Evolutionary conservation across 805 yeast species (phyloP).

Genomic region (Wickerhamiella spandovensis): DNA sequence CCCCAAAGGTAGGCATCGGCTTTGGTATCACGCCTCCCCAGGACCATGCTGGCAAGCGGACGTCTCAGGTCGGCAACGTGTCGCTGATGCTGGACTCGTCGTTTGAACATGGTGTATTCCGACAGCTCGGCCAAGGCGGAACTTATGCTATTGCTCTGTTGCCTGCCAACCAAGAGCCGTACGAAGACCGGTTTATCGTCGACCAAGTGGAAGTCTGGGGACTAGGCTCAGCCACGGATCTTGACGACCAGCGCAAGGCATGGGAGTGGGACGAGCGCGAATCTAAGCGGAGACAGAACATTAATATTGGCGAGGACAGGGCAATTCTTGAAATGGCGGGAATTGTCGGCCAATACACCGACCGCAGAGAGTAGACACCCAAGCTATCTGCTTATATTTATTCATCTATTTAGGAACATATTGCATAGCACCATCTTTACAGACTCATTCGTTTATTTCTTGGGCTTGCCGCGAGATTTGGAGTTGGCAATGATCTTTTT

Average conservation of each 20-base stretch:
- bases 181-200: conserved; percentile 58
- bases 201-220: conserved; percentile 88
- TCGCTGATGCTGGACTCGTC: conserved; percentile 67
- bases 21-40: conserved; percentile 57
- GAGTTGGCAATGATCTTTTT: conserved; percentile 58
- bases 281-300: conserved; percentile 61
- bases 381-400: neutral
- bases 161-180: conserved; percentile 25
- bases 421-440: conserved; percentile 1
- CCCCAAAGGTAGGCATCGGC: conserved; percentile 49
- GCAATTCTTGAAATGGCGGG: conserved; percentile 82
- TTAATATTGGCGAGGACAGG: conserved; percentile 62
- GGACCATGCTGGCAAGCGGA: conserved; percentile 28
- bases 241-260: conserved; percentile 57
- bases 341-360: conserved; percentile 34
- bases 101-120: conserved; percentile 67
- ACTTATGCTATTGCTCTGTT: conserved; percentile 18
- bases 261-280: conserved; percentile 92
- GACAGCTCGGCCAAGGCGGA: conserved; percentile 52
- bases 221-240: conserved; percentile 64
- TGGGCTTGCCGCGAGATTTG: conserved; percentile 14
- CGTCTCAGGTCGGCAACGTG: conserved; percentile 40
- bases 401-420: too few species aligned
- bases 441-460: conserved; percentile 18
- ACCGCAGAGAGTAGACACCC: conserved; percentile 8